Conservation (phyloP, 1,284 basidiomycete species). For the Phylloboletellus chloephorus region DNA sequence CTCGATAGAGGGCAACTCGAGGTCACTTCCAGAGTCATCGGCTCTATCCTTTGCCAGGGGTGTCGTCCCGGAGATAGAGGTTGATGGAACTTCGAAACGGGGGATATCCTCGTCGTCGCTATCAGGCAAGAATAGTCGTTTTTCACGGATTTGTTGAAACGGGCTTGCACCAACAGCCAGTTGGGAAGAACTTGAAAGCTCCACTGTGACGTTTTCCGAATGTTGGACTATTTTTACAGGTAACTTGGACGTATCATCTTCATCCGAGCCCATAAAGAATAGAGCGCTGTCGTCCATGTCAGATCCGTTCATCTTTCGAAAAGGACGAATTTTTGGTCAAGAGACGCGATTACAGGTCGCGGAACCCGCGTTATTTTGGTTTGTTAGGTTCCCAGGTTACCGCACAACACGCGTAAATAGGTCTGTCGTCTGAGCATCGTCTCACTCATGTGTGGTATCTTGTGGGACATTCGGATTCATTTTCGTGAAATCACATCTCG, state of each 20-base stretch:
- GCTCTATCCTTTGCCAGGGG: constrained; percentile 5
- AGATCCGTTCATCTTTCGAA: neutral
- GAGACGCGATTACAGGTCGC: constrained; percentile 1
- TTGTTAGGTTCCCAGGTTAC: constrained; percentile 13
- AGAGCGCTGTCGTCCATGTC: constrained; percentile 17
- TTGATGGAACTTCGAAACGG: constrained; percentile 15
- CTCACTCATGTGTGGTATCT: too few species aligned
- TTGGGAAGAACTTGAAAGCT: neutral
- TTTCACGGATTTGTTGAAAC: constrained; percentile 17
- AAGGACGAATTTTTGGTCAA: neutral
- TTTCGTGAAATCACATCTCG: constrained; percentile 5
- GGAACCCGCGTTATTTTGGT: constrained; percentile 24
- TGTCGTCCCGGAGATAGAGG: constrained; percentile 13
- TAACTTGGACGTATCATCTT: constrained; percentile 21
- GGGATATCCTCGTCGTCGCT: constrained; percentile 51
- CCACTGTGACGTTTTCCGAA: neutral
- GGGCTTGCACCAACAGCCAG: constrained; percentile 3
- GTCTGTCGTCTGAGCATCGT: too few species aligned
- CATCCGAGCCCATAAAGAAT: constrained; percentile 38
- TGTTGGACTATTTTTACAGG: constrained; percentile 3
- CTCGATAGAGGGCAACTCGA: constrained; percentile 31
- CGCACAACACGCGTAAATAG: constrained; percentile 15
- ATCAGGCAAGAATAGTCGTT: constrained; percentile 50
- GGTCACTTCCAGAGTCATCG: constrained; percentile 31
- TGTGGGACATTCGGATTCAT: constrained; percentile 4